These are phyloP conservation scores for Nevesoporus exiguus DNA, from an alignment of 768 basidiomycete species.

Conservation along the genomic window DNA sequence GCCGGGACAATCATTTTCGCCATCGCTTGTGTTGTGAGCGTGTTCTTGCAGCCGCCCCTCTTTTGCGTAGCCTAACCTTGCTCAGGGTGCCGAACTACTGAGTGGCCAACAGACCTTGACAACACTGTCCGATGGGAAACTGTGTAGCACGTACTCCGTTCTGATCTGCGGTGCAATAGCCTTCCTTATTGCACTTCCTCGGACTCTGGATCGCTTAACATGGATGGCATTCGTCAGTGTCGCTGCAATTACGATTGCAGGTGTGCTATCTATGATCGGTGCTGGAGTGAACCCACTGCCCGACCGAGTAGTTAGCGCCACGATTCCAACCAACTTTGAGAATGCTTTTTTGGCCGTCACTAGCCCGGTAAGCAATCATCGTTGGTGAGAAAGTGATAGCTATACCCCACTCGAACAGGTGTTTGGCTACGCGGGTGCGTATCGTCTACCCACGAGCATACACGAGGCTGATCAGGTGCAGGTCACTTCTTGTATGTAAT, in stretches of 20 bases:
- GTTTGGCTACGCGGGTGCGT: constrained; percentile 10
- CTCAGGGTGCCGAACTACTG: background rate
- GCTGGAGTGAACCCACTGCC: constrained; percentile 45
- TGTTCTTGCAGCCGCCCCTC: background rate
- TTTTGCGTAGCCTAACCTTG: background rate
- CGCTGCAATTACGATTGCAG: constrained; percentile 34
- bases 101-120: background rate
- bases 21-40: background rate
- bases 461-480: constrained; percentile 14
- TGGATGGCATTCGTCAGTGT: constrained; percentile 2
- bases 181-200: constrained; percentile 6
- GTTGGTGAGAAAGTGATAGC: background rate
- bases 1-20: background rate
- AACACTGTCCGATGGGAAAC: background rate
- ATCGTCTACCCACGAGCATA: background rate
- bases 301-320: constrained; percentile 27
- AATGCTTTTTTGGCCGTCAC: constrained; percentile 18
- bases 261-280: constrained; percentile 41
- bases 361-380: background rate
- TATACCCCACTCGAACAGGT: background rate
- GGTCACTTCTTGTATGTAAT: constrained; percentile 49
- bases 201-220: background rate
- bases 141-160: constrained; percentile 29
- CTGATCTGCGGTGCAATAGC: constrained; percentile 40
- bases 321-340: constrained; percentile 40